Percentiles rank a stretch among this genome's conserved stretches.
phyloP scores from a whole-genome alignment of 2,329 filamentous ascomycete genomes.

The Domatiomyces globalis region DNA sequence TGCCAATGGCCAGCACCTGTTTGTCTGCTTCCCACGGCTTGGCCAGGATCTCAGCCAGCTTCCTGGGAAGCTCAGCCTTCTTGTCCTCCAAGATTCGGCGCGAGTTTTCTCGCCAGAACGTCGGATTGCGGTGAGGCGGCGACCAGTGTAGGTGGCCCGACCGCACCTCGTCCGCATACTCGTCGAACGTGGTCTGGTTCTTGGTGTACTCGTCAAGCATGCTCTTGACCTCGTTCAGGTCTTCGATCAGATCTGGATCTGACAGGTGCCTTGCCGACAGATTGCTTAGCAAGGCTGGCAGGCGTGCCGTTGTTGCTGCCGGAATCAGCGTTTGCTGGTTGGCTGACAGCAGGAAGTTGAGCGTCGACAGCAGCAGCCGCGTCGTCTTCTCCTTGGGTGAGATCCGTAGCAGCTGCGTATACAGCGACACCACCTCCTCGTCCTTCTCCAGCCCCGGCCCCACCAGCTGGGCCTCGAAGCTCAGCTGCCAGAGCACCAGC shows the following conservation, averaged over 20 bases:
- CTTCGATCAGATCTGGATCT: constrained; percentile 36
- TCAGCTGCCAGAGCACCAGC: constrained; percentile 89
- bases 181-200: constrained; percentile 52
- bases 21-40: constrained; percentile 75
- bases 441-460: constrained; percentile 79
- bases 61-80: constrained; percentile 62
- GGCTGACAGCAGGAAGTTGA: constrained; percentile 71
- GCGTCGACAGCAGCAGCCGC: constrained; percentile 72
- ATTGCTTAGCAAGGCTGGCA: constrained; percentile 50
- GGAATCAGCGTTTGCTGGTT: constrained; percentile 59
- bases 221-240: constrained; percentile 36
- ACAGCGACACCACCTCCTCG: constrained; percentile 81
- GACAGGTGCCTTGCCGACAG: constrained; percentile 39
- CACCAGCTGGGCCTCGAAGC: constrained; percentile 61
- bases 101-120: constrained; percentile 87
- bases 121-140: constrained; percentile 70
- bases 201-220: constrained; percentile 77
- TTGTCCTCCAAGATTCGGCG: constrained; percentile 72
- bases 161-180: constrained; percentile 67
- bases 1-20: constrained; percentile 77
- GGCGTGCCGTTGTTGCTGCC: constrained; percentile 69
- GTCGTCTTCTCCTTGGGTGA: constrained; percentile 98
- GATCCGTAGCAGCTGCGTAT: constrained; percentile 78
- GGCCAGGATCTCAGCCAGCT: constrained; percentile 72
- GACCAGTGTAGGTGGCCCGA: constrained; percentile 86